Evolutionary conservation across 192 early-diverging fungal genomes (phyloP), one percentile per base, ranked within the genome.

Genomic region (Coemansia sp.): DNA sequence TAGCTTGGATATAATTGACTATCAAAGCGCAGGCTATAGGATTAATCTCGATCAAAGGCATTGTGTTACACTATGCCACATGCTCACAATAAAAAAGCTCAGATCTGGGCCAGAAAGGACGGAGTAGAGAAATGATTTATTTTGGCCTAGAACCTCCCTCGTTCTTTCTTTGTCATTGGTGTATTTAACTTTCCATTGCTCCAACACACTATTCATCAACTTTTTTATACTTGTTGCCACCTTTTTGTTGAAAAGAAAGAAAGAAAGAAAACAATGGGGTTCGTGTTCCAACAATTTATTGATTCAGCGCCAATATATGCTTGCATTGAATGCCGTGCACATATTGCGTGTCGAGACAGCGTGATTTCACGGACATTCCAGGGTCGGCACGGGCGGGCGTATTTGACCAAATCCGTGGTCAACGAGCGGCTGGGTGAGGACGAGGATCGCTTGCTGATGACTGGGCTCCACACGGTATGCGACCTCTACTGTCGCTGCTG

Each of bases 361-460:
- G 54, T 80, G 7, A 73, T 80, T 8, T 73, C 77, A 8, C 62
- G 71, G 1, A 70, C 64, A 8, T 80, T 80, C 43, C 71, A 73
- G 24, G 77, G 77, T 0, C 66, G 70, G 1, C 57, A 66, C 6
- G 77, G 77, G 5, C 58, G 71, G 7, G 77, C 77, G 25, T 73
- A 67, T 28, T 24, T 80, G 45, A 73, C 64, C 0, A 67, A 80
- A n/a, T 21, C 58, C 2, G 77, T 73, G 21, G 67, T 73, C 38
- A 80, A 80, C 43, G 62, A 66, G 25, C 30, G 27, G 27, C 67
- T 80, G 23, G 77, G 77, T 10, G 28, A 54, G 16, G 11, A 35
- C 16, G 77, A 80, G 22, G 71, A 80, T 38, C 77, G 77, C 7
- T 35, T 70, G 47, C 64, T 80, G 30, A 80, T 80, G 71, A 80